These are phyloP conservation scores for Oryza meridionalis DNA, from an alignment of 176 grass and related monocot species.

Conservation along the genomic window DNA sequence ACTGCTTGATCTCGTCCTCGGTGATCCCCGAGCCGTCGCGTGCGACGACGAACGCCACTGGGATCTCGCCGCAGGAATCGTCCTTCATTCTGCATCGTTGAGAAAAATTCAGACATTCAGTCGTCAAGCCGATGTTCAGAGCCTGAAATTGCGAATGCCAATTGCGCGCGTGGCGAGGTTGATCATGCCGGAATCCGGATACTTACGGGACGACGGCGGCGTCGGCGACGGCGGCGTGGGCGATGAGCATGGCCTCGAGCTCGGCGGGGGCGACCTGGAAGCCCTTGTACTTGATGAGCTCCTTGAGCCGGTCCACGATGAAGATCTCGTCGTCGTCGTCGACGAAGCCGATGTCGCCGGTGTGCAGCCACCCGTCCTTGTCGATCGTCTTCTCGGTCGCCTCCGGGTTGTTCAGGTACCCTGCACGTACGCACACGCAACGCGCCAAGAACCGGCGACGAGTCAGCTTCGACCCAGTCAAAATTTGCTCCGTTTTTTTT, in stretches of 20 bases:
- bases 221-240: constrained; percentile 72
- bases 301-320: constrained; percentile 97
- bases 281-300: constrained; percentile 97
- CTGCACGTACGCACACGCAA: constrained; percentile 35
- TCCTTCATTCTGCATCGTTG: constrained; percentile 63
- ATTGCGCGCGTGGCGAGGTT: too few relatives aligned
- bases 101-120: neutral
- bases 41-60: constrained; percentile 71
- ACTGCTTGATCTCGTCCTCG: constrained; percentile 89
- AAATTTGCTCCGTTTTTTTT: neutral
- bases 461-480: neutral
- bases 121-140: neutral
- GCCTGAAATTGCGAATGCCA: too few relatives aligned
- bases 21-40: constrained; percentile 45
- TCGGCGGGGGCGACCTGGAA: constrained; percentile 93
- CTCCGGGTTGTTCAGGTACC: constrained; percentile 84
- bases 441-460: neutral
- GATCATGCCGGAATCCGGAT: too few relatives aligned
- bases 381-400: constrained; percentile 88
- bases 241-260: constrained; percentile 85
- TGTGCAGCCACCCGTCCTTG: constrained; percentile 90
- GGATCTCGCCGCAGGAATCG: constrained; percentile 72
- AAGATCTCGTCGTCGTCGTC: constrained; percentile 95
- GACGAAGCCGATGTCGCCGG: constrained; percentile 82
- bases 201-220: constrained; percentile 87